Evolutionary conservation across 106 monocot species (phyloP).

Genomic region (Vanilla planifolia): DNA sequence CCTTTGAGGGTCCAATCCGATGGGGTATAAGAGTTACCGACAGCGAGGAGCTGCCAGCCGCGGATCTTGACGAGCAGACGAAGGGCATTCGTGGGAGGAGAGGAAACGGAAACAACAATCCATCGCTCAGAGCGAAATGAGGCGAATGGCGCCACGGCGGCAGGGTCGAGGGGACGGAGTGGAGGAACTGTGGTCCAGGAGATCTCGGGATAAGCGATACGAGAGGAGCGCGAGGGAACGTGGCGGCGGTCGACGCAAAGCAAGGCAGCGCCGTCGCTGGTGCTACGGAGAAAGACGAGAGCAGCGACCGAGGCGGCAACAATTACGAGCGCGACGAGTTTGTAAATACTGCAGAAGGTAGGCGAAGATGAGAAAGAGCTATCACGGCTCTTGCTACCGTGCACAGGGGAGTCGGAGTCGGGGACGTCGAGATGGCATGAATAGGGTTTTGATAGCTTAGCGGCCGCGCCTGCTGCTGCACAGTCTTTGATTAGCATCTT

Average conservation of each 20-base stretch:
- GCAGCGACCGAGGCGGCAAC: constrained; percentile 35
- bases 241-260: constrained; percentile 47
- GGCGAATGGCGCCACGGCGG: constrained; percentile 35
- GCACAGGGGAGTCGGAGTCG: constrained; percentile 9
- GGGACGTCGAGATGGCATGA: background rate
- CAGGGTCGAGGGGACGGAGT: constrained; percentile 23
- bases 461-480: background rate
- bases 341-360: constrained; percentile 45
- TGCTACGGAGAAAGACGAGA: constrained; percentile 47
- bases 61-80: constrained; percentile 18
- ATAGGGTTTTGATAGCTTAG: background rate
- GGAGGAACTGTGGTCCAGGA: constrained; percentile 35
- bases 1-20: constrained; percentile 36
- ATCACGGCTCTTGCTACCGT: constrained; percentile 32
- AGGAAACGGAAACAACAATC: constrained; percentile 60
- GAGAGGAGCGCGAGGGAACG: constrained; percentile 9
- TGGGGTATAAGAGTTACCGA: constrained; percentile 33
- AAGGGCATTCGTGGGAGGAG: constrained; percentile 20
- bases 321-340: constrained; percentile 28
- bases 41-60: constrained; percentile 53
- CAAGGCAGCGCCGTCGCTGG: constrained; percentile 41
- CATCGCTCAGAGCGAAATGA: constrained; percentile 64
- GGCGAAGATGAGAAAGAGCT: constrained; percentile 40
- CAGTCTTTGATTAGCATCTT: constrained; percentile 5
- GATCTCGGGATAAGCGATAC: constrained; percentile 36